Conservation (phyloP, 2,329 filamentous ascomycete species). For the Periconia digitata region DNA sequence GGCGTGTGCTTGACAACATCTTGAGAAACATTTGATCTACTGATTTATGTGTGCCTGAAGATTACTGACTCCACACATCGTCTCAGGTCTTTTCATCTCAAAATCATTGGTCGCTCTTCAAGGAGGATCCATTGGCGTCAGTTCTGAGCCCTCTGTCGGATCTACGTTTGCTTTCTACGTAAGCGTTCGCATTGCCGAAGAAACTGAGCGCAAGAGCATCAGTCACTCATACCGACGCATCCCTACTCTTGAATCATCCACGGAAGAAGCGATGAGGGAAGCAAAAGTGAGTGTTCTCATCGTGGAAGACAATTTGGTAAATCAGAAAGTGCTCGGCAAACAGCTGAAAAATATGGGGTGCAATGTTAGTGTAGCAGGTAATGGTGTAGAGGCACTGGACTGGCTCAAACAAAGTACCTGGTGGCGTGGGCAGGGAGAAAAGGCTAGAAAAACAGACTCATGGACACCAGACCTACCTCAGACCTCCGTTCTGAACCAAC, state of each 20-base stretch:
- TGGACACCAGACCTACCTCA: neutral
- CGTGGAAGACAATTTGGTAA: constrained; percentile 45
- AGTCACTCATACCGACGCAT: constrained; percentile 7
- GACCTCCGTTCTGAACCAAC: neutral
- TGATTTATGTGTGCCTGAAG: no score
- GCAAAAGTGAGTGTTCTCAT: constrained; percentile 29
- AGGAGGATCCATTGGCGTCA: constrained; percentile 48
- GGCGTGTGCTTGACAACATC: no score
- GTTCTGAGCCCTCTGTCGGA: constrained; percentile 33
- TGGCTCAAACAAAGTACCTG: constrained; percentile 35
- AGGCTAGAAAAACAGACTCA: neutral
- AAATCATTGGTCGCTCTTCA: constrained; percentile 32
- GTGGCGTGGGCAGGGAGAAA: constrained; percentile 23
- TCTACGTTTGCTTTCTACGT: constrained; percentile 48
- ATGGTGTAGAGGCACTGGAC: constrained; percentile 43
- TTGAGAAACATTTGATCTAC: no score
- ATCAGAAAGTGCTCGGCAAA: constrained; percentile 45
- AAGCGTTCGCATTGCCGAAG: constrained; percentile 21
- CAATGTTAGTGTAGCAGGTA: constrained; percentile 39
- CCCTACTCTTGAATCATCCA: constrained; percentile 12
- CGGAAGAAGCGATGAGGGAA: constrained; percentile 23
- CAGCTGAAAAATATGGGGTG: constrained; percentile 42
- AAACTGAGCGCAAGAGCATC: constrained; percentile 8
- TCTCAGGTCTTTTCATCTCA: constrained; percentile 50
- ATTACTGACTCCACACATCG: no score